Conservation (phyloP, 163 green algal genomes). For the Scenedesmus sp. region DNA sequence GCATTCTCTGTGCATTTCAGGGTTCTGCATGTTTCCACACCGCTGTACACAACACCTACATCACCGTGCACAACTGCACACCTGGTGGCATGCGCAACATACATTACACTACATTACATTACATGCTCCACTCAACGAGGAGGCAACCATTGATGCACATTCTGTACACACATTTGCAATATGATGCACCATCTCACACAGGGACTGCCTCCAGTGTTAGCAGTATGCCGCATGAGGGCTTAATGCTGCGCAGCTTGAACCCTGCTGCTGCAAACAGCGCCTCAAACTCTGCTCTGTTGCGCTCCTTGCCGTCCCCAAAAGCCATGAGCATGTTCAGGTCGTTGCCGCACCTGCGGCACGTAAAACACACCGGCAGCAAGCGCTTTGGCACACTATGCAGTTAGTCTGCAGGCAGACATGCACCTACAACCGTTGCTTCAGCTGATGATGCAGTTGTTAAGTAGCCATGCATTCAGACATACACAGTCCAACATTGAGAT, state of each 20-base stretch:
- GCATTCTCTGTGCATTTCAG: too few relatives aligned
- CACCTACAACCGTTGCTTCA: background rate
- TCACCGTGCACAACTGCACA: too few relatives aligned
- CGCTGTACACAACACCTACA: too few relatives aligned
- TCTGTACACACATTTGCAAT: background rate
- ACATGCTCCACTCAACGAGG: too few relatives aligned
- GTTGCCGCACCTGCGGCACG: background rate
- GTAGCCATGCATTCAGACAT: background rate
- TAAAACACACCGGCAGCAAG: background rate
- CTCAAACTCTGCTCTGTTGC: conserved; percentile 25
- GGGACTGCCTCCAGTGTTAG: conserved; percentile 40
- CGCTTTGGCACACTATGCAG: background rate
- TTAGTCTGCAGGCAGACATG: background rate
- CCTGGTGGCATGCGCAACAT: too few relatives aligned
- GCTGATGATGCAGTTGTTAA: background rate
- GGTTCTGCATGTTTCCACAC: too few relatives aligned
- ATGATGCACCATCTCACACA: background rate
- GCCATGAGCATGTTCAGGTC: conserved; percentile 41
- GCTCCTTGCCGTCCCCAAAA: conserved; percentile 41
- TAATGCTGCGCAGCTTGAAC: conserved; percentile 71
- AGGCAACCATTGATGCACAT: too few relatives aligned
- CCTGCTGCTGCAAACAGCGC: conserved; percentile 11
- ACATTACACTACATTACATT: too few relatives aligned
- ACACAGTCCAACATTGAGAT: background rate
- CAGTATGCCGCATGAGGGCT: conserved; percentile 67